phyloP scores from a whole-genome alignment of 306 rosid species.

The Glycyrrhiza uralensis region DNA sequence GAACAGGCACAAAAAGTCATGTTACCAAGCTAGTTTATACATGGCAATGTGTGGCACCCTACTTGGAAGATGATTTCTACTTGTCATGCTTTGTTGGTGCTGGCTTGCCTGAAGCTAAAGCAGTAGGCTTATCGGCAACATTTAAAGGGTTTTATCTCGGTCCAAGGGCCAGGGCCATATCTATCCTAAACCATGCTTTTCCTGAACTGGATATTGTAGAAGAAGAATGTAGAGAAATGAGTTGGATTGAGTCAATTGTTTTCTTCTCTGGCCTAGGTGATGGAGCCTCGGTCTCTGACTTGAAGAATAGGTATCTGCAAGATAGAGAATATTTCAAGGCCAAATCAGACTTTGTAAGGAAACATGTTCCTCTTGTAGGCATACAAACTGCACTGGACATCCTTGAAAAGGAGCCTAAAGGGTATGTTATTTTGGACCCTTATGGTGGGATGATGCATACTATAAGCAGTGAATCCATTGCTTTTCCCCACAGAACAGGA shows the following conservation, averaged over 20 bases:
- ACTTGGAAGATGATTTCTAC: constrained; percentile 50
- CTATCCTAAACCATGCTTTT: constrained; percentile 36
- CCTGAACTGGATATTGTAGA: constrained; percentile 44
- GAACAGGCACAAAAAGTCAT: constrained; percentile 40
- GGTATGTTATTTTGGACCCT: constrained; percentile 59
- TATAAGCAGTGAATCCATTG: constrained; percentile 61
- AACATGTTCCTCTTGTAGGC: constrained; percentile 40
- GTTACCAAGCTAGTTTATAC: constrained; percentile 46
- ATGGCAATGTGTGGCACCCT: constrained; percentile 74
- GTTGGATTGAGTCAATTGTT: constrained; percentile 68
- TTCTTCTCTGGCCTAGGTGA: constrained; percentile 58
- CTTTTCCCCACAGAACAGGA: constrained; percentile 77
- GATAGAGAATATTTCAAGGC: constrained; percentile 63
- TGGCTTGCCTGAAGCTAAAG: constrained; percentile 48
- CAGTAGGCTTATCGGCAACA: constrained; percentile 44
- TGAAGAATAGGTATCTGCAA: constrained; percentile 44
- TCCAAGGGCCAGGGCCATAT: constrained; percentile 30
- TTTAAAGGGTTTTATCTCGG: constrained; percentile 61
- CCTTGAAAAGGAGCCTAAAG: constrained; percentile 61
- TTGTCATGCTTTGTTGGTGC: constrained; percentile 68
- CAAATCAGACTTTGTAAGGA: constrained; percentile 62
- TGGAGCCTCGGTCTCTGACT: constrained; percentile 42
- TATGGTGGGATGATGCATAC: constrained; percentile 64
- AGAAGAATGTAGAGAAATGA: constrained; percentile 64
- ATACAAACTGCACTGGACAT: constrained; percentile 40